phyloP scores from a whole-genome alignment of 2,329 filamentous ascomycete genomes.

The Diaporthe destruens region DNA sequence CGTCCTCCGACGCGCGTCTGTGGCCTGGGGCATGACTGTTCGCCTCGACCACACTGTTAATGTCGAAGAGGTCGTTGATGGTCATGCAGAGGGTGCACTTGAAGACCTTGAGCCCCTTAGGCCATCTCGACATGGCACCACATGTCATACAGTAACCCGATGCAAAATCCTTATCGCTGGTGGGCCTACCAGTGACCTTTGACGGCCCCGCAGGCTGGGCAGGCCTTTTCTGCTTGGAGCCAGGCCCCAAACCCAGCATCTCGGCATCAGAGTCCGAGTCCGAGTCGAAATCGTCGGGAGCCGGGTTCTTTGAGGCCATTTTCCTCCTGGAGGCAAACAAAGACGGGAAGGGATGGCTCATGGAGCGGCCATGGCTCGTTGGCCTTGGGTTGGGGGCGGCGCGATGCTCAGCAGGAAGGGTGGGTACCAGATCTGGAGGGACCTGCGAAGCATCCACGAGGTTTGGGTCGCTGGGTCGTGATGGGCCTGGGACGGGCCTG shows the following conservation, averaged over 20 bases:
- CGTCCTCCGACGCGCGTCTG: slow-evolving; percentile 42
- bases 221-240: slow-evolving; percentile 52
- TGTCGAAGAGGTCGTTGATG: slow-evolving; percentile 78
- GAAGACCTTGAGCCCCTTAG: slow-evolving; percentile 78
- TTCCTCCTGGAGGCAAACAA: slow-evolving; percentile 74
- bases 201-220: slow-evolving; percentile 23
- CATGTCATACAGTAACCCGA: slow-evolving; percentile 89
- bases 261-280: slow-evolving; percentile 58
- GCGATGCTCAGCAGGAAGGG: slow-evolving; percentile 47
- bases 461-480: slow-evolving; percentile 23
- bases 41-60: slow-evolving; percentile 33
- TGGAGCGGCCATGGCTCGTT: slow-evolving; percentile 70
- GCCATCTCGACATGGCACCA: slow-evolving; percentile 84
- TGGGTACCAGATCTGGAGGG: slow-evolving; percentile 59
- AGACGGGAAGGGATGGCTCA: slow-evolving; percentile 84
- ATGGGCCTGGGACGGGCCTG: slow-evolving; percentile 33
- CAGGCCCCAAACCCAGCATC: slow-evolving; percentile 43
- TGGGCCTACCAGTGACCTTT: slow-evolving; percentile 41
- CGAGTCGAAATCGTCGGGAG: slow-evolving; percentile 51
- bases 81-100: slow-evolving; percentile 87
- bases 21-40: slow-evolving; percentile 29
- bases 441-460: slow-evolving; percentile 29
- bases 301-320: slow-evolving; percentile 56
- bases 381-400: slow-evolving; percentile 42
- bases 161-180: slow-evolving; percentile 67